Conservation (phyloP, 176 grass and related monocot species). For the Avena eriantha region DNA sequence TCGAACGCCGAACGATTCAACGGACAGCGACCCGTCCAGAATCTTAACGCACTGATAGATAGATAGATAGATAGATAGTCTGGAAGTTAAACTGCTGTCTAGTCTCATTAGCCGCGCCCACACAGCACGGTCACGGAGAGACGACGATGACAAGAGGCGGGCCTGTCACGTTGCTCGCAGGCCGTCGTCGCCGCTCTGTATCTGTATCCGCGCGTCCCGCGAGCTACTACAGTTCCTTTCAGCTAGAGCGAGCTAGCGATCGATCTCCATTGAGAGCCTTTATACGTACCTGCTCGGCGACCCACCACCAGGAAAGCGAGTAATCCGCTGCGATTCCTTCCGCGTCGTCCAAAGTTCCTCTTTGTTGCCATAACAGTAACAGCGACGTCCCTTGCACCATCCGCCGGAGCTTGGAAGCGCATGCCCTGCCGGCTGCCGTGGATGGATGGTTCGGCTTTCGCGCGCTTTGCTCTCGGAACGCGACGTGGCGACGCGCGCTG, state of each 20-base stretch:
- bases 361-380: constrained; percentile 24
- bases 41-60: not conserved
- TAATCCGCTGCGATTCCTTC: too few relatives aligned
- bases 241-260: not conserved
- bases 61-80: not conserved
- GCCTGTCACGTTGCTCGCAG: not conserved
- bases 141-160: not conserved
- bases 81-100: constrained; percentile 10
- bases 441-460: constrained; percentile 21
- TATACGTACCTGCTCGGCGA: constrained; percentile 1
- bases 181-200: constrained; percentile 1
- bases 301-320: not conserved
- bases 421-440: too few relatives aligned
- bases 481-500: not conserved
- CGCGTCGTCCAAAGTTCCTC: constrained; percentile 33
- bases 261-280: not conserved
- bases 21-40: not conserved
- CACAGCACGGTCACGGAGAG: not conserved
- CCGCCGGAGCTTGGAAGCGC: not conserved
- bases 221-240: not conserved
- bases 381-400: constrained; percentile 17
- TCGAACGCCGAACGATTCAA: not conserved
- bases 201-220: not conserved
- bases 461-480: constrained; percentile 2
- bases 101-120: not conserved